Conservation (phyloP, 345 rosid species). For the Hevea brasiliensis region DNA sequence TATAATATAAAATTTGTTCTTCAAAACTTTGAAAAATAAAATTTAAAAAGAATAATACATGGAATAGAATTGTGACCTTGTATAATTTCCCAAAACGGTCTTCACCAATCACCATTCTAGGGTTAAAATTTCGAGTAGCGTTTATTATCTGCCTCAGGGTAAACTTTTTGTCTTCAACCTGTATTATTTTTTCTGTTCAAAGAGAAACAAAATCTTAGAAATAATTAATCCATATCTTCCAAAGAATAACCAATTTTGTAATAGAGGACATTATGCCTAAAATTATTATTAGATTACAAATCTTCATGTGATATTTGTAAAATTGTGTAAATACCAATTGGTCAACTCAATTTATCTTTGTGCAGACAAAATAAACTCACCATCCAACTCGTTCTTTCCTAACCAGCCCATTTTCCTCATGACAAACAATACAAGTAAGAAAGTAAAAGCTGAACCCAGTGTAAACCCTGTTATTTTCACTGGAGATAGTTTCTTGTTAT, state of each 20-base stretch:
- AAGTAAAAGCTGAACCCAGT: background rate
- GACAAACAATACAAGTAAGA: slow-evolving; percentile 11
- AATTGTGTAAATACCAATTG: too few relatives aligned
- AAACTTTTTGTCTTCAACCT: slow-evolving; percentile 1
- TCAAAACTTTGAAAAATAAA: too few relatives aligned
- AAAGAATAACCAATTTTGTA: too few relatives aligned
- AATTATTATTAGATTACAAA: too few relatives aligned
- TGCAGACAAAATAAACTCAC: background rate
- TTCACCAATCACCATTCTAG: slow-evolving; percentile 8
- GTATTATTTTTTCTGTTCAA: slow-evolving; percentile 7
- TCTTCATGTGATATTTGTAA: too few relatives aligned
- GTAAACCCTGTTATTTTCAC: background rate
- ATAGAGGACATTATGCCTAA: too few relatives aligned
- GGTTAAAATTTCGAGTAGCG: slow-evolving; percentile 25
- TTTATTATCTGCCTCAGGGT: slow-evolving; percentile 15
- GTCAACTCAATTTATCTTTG: too few relatives aligned
- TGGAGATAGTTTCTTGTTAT: background rate
- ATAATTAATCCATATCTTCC: too few relatives aligned
- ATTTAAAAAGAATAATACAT: too few relatives aligned
- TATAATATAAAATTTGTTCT: too few relatives aligned
- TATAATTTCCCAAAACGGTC: slow-evolving; percentile 6
- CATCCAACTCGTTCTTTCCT: slow-evolving; percentile 12
- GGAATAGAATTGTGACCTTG: background rate
- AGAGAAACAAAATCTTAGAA: too few relatives aligned
- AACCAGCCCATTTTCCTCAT: slow-evolving; percentile 22